A percentile compares a stretch with the other conserved stretches of the same genome.
Evolutionary conservation across 2,329 filamentous ascomycete species (phyloP).

Genomic region (Ophiosphaerella korrae): DNA sequence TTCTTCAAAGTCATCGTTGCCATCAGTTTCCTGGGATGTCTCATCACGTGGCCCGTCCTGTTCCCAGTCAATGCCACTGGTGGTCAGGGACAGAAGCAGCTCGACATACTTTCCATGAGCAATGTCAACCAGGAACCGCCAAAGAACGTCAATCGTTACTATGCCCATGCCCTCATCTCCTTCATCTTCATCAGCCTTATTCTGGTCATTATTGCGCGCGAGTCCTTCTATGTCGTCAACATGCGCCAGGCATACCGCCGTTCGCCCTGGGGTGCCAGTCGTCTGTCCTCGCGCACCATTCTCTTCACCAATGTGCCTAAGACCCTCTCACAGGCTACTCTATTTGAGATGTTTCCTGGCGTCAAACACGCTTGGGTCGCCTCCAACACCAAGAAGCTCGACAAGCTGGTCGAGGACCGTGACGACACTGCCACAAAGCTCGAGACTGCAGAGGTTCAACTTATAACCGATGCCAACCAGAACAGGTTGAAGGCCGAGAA

Average conservation of each 20-base stretch:
- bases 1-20: constrained; percentile 53
- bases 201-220: constrained; percentile 52
- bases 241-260: constrained; percentile 55
- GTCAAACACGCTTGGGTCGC: constrained; percentile 55
- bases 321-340: constrained; percentile 44
- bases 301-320: constrained; percentile 55
- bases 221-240: constrained; percentile 55
- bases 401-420: constrained; percentile 51
- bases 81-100: constrained; percentile 42
- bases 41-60: constrained; percentile 54
- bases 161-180: constrained; percentile 51
- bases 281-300: constrained; percentile 54
- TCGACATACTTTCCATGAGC: constrained; percentile 48
- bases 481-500: constrained; percentile 69
- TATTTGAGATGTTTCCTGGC: constrained; percentile 48
- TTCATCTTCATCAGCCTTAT: constrained; percentile 51
- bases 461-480: constrained; percentile 62
- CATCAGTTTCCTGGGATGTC: constrained; percentile 50
- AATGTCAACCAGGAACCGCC: constrained; percentile 39
- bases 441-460: constrained; percentile 52
- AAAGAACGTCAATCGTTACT: constrained; percentile 46
- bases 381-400: constrained; percentile 52
- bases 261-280: constrained; percentile 50
- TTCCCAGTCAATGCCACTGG: constrained; percentile 55
- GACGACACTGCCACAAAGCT: constrained; percentile 51